Percentiles rank a stretch among this genome's conserved stretches.
phyloP scores from a whole-genome alignment of 768 basidiomycete genomes.

The Boletus edulis region DNA sequence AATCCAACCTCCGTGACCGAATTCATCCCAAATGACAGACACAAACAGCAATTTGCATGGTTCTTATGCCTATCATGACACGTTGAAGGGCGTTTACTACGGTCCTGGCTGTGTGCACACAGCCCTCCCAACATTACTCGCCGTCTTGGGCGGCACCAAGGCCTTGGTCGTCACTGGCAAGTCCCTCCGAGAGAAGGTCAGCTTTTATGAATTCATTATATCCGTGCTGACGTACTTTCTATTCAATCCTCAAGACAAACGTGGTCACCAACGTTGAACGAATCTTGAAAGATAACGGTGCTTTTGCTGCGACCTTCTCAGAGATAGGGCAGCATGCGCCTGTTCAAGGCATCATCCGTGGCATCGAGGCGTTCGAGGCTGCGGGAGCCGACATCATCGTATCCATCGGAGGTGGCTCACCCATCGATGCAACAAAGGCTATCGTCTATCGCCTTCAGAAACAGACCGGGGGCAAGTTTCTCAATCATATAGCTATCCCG shows the following conservation, averaged over 20 bases:
- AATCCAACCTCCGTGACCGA: neutral
- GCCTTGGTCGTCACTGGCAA: constrained; percentile 73
- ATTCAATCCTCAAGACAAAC: constrained; percentile 19
- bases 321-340: constrained; percentile 75
- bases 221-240: constrained; percentile 9
- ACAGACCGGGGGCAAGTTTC: constrained; percentile 48
- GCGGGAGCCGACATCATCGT: constrained; percentile 66
- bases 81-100: constrained; percentile 66
- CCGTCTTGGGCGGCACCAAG: constrained; percentile 53
- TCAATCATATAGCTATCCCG: constrained; percentile 74
- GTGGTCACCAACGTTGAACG: constrained; percentile 26
- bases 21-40: constrained; percentile 7
- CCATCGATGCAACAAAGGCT: constrained; percentile 75
- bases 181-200: constrained; percentile 61
- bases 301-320: constrained; percentile 67
- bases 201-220: neutral
- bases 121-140: constrained; percentile 62
- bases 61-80: constrained; percentile 65
- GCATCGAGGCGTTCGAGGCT: constrained; percentile 52
- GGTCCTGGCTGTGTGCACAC: constrained; percentile 65
- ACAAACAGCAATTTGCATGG: constrained; percentile 35
- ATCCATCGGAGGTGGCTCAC: constrained; percentile 77
- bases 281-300: constrained; percentile 53
- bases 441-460: constrained; percentile 63
- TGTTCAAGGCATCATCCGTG: constrained; percentile 60